These are phyloP conservation scores for Ceratobasidium sp. DNA, from an alignment of 1,284 basidiomycete genomes.

Conservation along the genomic window DNA sequence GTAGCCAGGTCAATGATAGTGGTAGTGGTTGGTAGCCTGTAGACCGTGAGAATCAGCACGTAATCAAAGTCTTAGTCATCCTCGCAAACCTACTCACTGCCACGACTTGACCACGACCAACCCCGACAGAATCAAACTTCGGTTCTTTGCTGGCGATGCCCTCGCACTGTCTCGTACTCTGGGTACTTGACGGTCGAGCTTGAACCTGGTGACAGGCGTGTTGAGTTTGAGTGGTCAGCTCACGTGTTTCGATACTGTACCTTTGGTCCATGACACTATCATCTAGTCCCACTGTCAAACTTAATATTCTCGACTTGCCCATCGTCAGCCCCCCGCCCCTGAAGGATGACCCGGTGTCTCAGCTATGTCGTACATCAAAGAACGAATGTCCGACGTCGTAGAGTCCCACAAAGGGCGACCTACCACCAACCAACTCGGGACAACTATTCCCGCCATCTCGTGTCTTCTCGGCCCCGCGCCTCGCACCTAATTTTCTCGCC, in stretches of 20 bases:
- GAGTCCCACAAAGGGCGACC: not conserved
- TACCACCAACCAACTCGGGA: not conserved
- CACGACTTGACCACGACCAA: too few relatives aligned
- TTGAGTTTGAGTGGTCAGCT: conserved; percentile 1
- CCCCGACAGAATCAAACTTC: conserved; percentile 26
- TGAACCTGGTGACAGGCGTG: not conserved
- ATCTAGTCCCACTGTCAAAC: conserved; percentile 25
- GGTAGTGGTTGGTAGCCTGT: too few relatives aligned
- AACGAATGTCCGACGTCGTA: not conserved
- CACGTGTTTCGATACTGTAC: not conserved
- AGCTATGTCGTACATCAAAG: conserved; percentile 19
- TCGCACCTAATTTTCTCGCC: conserved; percentile 3
- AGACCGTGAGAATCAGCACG: too few relatives aligned
- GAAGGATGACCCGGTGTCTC: conserved; percentile 5
- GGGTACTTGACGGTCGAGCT: not conserved
- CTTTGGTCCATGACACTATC: conserved; percentile 14
- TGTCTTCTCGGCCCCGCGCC: conserved; percentile 10
- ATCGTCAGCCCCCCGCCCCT: not conserved
- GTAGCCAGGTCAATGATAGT: too few relatives aligned
- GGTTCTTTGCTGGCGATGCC: conserved; percentile 22
- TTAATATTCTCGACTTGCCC: conserved; percentile 17
- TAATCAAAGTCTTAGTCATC: too few relatives aligned
- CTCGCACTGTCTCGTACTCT: conserved; percentile 23
- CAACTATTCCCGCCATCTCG: not conserved
- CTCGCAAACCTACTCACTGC: too few relatives aligned